A percentile compares a stretch with the other conserved stretches of the same genome.
phyloP scores from a whole-genome alignment of 1,284 basidiomycete species.

The Rhodotorula sp. region DNA sequence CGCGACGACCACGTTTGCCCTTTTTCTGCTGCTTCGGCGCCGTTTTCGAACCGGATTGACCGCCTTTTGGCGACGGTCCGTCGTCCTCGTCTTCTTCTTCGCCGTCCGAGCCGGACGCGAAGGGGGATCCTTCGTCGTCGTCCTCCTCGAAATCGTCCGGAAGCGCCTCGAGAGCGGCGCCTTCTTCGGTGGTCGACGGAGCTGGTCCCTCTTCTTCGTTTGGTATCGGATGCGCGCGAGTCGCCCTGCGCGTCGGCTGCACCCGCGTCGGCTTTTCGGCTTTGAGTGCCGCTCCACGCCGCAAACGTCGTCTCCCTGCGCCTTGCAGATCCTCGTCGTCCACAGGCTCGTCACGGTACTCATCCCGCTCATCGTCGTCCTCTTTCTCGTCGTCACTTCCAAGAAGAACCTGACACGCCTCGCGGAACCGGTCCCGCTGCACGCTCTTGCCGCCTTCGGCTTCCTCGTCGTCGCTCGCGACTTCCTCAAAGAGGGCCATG shows the following conservation, averaged over 20 bases:
- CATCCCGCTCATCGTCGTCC: slow-evolving; percentile 5
- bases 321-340: not conserved
- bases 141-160: not conserved
- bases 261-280: not conserved
- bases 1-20: not conserved
- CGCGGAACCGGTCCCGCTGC: slow-evolving; percentile 27
- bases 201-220: not conserved
- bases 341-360: not conserved
- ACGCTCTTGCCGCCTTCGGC: slow-evolving; percentile 23
- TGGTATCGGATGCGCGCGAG: not conserved
- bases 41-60: not conserved
- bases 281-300: not conserved
- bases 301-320: not conserved
- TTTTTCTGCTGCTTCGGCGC: slow-evolving; percentile 5
- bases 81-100: not conserved
- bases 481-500: slow-evolving; percentile 33
- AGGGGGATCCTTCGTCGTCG: not conserved
- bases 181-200: not conserved
- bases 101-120: not conserved
- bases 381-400: not conserved
- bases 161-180: not conserved
- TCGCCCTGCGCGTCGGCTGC: not conserved
- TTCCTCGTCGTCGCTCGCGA: slow-evolving; percentile 32
- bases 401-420: slow-evolving; percentile 28
- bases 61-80: slow-evolving; percentile 1